Evolutionary conservation across 176 grass and related monocot species (phyloP), one percentile per base, ranked within the genome.

Genomic region (Oryza rufipogon): DNA sequence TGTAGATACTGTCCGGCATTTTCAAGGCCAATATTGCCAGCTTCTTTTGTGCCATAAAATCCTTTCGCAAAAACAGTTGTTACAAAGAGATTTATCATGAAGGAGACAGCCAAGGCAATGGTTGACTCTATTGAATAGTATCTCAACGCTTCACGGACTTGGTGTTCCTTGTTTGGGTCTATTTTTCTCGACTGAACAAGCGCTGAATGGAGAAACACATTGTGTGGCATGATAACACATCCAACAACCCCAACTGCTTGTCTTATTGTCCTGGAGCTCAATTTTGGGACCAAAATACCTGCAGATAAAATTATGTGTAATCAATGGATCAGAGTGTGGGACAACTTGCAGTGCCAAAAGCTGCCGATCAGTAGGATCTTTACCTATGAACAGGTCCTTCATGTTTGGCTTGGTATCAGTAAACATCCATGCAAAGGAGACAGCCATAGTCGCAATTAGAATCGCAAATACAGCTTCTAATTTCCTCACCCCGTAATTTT

Each of bases 221-320:
- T 99, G 84, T 99, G 96, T 11, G 96, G 96, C 96, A 96, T 99
- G 68, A 99, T 99, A 47, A 99, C 96, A 89, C 96, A 96, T 44
- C 96, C 96, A 76, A 99, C 96, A 85, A 99, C 90, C 16, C 96
- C 96, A 86, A 99, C 96, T 2, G 96, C 96, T 89, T 96, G 96
- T 78, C 90, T 89, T 90, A 99, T 94, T 75, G 93, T 99, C 84
- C 78, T 94, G 26, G 96, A 99, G 78, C 96, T 89, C 73, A 99
- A 60, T 79, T 94, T 99, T 68, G 96, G 91, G 81, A 99, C 84
- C 88, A 99, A 86, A 76, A 96, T 75, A 86, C 96, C 93, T 99
- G 70, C 66, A 13, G 5, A 77, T 26, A 75, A 86, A 84, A 67
- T 74, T 71, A 77, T 9, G 15, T 33, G n/a, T n/a, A 13, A 80